Percentiles rank a stretch among this genome's conserved stretches.
phyloP scores from a whole-genome alignment of 441 rosid genomes.

The Populus hybrid region DNA sequence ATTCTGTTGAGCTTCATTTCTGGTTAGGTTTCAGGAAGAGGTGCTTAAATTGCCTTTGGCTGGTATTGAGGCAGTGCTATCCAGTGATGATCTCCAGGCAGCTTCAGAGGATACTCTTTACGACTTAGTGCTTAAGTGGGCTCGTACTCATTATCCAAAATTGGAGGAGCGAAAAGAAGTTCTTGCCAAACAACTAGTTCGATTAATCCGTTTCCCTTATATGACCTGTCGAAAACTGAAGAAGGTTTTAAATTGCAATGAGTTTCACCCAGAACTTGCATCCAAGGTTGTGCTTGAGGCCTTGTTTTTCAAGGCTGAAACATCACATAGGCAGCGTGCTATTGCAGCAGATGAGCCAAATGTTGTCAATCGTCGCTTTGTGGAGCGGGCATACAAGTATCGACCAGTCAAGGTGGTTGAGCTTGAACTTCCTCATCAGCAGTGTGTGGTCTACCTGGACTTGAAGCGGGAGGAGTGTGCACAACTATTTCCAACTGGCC shows the following conservation, averaged over 20 bases:
- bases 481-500: constrained; percentile 53
- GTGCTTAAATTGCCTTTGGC: constrained; percentile 69
- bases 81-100: constrained; percentile 64
- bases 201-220: constrained; percentile 72
- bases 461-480: constrained; percentile 65
- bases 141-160: constrained; percentile 53
- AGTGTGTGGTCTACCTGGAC: constrained; percentile 80
- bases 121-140: constrained; percentile 74
- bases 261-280: constrained; percentile 54
- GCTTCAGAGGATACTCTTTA: constrained; percentile 72
- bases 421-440: constrained; percentile 68
- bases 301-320: constrained; percentile 75
- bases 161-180: constrained; percentile 65
- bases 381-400: constrained; percentile 69
- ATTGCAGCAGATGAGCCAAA: constrained; percentile 46
- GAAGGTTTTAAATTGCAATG: constrained; percentile 61
- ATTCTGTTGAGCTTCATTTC: background rate
- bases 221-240: constrained; percentile 76
- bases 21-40: constrained; percentile 50
- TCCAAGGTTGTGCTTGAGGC: constrained; percentile 73
- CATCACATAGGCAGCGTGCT: constrained; percentile 49
- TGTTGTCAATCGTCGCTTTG: constrained; percentile 41
- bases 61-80: constrained; percentile 69
- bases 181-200: constrained; percentile 56
- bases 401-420: constrained; percentile 79